These are phyloP conservation scores for Ceratocystis lukuohia DNA, from an alignment of 2,329 filamentous ascomycete genomes.

Conservation along the genomic window DNA sequence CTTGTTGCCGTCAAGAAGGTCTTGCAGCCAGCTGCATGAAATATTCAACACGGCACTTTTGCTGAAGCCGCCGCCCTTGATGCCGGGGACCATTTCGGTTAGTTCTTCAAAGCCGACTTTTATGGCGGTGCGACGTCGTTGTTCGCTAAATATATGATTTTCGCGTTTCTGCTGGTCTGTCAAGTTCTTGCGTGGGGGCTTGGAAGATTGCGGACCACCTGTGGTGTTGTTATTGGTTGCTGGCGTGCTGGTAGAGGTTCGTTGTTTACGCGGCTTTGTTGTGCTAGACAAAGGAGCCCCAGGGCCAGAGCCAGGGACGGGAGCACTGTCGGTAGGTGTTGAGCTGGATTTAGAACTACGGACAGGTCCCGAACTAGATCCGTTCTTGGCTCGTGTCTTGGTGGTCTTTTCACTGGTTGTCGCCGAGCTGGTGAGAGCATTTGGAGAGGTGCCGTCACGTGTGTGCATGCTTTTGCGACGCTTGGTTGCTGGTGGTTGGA, in stretches of 20 bases:
- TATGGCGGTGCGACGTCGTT: constrained; percentile 71
- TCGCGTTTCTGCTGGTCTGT: constrained; percentile 68
- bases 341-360: neutral
- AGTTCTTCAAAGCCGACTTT: constrained; percentile 73
- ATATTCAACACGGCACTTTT: constrained; percentile 69
- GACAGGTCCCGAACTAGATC: neutral
- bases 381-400: neutral
- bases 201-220: constrained; percentile 5
- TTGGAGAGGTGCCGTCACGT: neutral
- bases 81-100: constrained; percentile 59
- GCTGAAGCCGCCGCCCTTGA: constrained; percentile 62
- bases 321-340: neutral
- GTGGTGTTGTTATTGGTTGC: constrained; percentile 33
- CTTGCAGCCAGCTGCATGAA: constrained; percentile 65
- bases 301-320: neutral
- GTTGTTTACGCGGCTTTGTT: neutral
- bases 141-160: constrained; percentile 79
- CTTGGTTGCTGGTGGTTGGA: constrained; percentile 12
- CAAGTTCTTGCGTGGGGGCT: constrained; percentile 51
- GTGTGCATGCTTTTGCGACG: constrained; percentile 15
- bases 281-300: neutral
- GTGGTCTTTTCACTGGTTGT: neutral
- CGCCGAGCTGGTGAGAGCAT: neutral
- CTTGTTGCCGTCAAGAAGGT: constrained; percentile 56
- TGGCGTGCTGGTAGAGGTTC: neutral